Evolutionary conservation across 169 alveolate species (phyloP), one percentile per base, ranked within the genome.

Genomic region (Plasmodium berghei): DNA sequence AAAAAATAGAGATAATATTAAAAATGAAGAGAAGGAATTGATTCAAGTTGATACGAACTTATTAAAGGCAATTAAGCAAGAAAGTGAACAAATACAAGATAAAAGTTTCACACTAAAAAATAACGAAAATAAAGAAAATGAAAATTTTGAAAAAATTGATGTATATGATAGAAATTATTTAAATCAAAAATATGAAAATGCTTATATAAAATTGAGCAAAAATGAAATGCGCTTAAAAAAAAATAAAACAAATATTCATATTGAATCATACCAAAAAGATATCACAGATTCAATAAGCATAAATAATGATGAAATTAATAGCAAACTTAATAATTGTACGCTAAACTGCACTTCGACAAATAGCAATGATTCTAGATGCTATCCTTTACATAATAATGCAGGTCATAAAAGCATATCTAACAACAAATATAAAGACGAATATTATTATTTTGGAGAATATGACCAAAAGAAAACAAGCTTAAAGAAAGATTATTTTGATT

Each of bases 401-500:
- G 8, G 8, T 63, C 18, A 6, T 52, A 24, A 45, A 54, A 40
- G 55, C 28, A 42, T n/a, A 10, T 45, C 22, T 48, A 40, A 61
- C 22, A 34, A 40, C 0, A 42, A 10, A 2, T 8, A 58, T 59
- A 45, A 73, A 3, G 40, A 73, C 22, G 77, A 48, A 70, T 42
- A 70, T 22, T 34, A 34, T 34, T 34, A 34, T 34, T 34, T 34
- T 34, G 72, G 16, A 40, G 34, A 56, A 22, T 10, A 56, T 10
- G 56, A 14, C n/a, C 26, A 56, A 24, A 58, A 46, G 10, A 14
- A 61, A 45, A 18, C 18, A 12, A 61, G 14, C 26, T 2, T n/a
- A 73, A 61, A 61, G 45, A 62, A 73, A 46, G 67, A 73, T 1
- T 40, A 59, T 22, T 59, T 64, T 9, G 24, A n/a, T 10, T 45